Evolutionary conservation across 202 grass and related monocot genomes (phyloP).

Genomic region (Panicum virgatum): DNA sequence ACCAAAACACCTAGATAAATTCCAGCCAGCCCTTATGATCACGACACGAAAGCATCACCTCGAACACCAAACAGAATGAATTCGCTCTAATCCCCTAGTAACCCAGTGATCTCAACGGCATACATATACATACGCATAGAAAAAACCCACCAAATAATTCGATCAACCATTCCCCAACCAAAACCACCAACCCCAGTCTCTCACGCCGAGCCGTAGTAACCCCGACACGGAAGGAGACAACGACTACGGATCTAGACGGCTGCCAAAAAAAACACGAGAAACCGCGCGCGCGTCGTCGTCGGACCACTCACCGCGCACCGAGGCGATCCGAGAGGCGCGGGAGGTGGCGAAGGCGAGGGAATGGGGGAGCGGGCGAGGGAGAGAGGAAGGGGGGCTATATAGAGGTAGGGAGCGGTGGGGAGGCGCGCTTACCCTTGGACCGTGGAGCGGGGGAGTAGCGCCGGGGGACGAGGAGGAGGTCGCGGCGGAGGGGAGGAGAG

Average conservation of each 20-base stretch:
- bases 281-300: background rate
- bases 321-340: slow-evolving; percentile 4
- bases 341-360: background rate
- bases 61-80: background rate
- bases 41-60: background rate
- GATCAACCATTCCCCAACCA: background rate
- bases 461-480: slow-evolving; percentile 21
- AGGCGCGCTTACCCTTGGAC: slow-evolving; percentile 60
- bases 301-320: slow-evolving; percentile 17
- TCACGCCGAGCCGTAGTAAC: background rate
- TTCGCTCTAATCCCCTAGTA: background rate
- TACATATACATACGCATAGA: background rate
- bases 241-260: background rate
- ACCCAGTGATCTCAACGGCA: background rate
- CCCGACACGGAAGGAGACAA: background rate
- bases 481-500: background rate
- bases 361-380: background rate
- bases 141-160: background rate
- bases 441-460: slow-evolving; percentile 44
- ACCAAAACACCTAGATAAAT: background rate
- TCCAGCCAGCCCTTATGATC: background rate
- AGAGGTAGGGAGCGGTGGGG: slow-evolving; percentile 26
- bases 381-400: background rate
- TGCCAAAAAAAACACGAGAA: background rate
- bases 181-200: too few relatives aligned